Conservation (phyloP, 805 yeast species). For the Candida cerambycidarum region DNA sequence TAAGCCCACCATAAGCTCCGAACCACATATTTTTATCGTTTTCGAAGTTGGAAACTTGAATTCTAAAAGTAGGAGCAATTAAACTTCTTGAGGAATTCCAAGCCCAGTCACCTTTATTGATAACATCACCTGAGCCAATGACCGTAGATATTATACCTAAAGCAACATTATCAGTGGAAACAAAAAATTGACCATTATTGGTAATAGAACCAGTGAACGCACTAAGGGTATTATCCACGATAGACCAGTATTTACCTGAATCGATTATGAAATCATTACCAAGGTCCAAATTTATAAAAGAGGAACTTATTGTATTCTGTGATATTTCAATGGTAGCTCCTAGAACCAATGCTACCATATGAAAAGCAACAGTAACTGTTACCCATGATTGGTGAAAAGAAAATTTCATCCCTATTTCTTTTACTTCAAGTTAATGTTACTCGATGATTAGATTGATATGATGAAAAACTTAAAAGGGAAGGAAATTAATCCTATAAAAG, state of each 20-base stretch:
- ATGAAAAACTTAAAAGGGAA: neutral
- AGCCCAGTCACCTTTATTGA: slow-evolving; percentile 20
- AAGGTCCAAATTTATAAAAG: slow-evolving; percentile 16
- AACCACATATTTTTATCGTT: slow-evolving; percentile 19
- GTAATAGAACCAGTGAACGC: slow-evolving; percentile 15
- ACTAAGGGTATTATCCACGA: slow-evolving; percentile 20
- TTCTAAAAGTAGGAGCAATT: slow-evolving; percentile 15
- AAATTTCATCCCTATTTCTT: neutral
- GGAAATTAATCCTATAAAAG: neutral
- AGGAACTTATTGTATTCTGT: slow-evolving; percentile 18
- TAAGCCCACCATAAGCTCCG: slow-evolving; percentile 13
- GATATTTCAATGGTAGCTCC: slow-evolving; percentile 11
- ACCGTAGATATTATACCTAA: slow-evolving; percentile 11
- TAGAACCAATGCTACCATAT: neutral
- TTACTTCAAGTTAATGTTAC: too few species aligned
- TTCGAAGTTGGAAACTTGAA: slow-evolving; percentile 12
- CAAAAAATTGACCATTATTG: slow-evolving; percentile 16
- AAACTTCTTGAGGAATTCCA: slow-evolving; percentile 16
- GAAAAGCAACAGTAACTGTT: neutral
- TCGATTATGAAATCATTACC: slow-evolving; percentile 19
- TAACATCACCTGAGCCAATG: slow-evolving; percentile 8
- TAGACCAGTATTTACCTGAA: slow-evolving; percentile 26
- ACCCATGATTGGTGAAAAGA: neutral
- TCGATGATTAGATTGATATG: too few species aligned
- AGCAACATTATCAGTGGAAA: slow-evolving; percentile 1